Conservation (phyloP, 1,139 yeast genomes). For the Maudiozyma humilis region DNA sequence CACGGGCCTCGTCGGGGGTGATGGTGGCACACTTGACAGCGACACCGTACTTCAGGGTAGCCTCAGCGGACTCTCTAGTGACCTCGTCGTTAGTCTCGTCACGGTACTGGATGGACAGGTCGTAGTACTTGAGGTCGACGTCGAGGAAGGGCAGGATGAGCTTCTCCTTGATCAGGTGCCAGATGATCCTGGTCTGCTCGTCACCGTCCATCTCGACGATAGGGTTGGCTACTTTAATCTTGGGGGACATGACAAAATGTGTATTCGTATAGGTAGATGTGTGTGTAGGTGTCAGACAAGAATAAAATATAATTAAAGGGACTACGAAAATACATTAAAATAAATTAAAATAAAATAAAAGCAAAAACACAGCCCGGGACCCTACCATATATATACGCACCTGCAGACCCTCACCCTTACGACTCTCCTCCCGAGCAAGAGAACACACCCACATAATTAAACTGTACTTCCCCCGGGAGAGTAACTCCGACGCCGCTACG, state of each 20-base stretch:
- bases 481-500: no score
- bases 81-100: constrained; percentile 83
- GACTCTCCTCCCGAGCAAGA: no score
- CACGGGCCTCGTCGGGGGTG: constrained; percentile 97
- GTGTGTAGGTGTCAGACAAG: neutral
- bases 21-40: constrained; percentile 97
- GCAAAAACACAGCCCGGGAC: no score
- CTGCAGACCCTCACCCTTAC: no score
- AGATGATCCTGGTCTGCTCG: constrained; percentile 89
- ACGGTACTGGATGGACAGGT: constrained; percentile 75
- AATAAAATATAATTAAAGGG: no score
- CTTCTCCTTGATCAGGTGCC: constrained; percentile 77
- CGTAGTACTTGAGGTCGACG: constrained; percentile 85
- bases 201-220: constrained; percentile 95
- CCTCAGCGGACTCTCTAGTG: constrained; percentile 83
- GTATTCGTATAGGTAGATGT: neutral
- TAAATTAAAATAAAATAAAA: no score
- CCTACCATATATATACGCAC: no score
- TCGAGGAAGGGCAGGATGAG: constrained; percentile 79
- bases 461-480: no score
- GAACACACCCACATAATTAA: no score
- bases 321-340: no score
- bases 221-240: constrained; percentile 79
- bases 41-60: constrained; percentile 79
- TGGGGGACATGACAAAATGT: no score